Evolutionary conservation across 306 rosid genomes (phyloP).

Genomic region (Clitoria ternatea): DNA sequence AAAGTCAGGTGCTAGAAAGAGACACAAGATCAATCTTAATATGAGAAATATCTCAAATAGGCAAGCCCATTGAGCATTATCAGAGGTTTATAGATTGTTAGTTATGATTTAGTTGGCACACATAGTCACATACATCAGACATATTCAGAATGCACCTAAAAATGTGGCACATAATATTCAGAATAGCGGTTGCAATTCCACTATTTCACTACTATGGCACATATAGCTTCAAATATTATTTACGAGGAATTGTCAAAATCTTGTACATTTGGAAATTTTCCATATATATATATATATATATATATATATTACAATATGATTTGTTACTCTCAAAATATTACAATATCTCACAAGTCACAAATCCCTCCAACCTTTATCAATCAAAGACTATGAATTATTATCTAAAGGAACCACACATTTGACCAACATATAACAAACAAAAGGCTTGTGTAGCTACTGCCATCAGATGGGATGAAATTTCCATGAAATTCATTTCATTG

Average conservation of each 20-base stretch:
- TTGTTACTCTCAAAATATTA: neutral
- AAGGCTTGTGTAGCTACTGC: slow-evolving; percentile 11
- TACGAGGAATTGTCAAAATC: neutral
- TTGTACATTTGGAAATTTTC: neutral
- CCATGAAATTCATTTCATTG: slow-evolving; percentile 34
- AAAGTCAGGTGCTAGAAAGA: neutral
- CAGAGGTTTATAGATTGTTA: neutral
- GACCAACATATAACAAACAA: neutral
- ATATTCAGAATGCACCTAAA: no score
- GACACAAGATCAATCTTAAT: neutral
- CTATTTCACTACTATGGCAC: no score
- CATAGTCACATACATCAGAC: slow-evolving; percentile 2
- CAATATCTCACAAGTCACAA: neutral
- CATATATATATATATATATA: neutral
- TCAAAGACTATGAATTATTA: neutral
- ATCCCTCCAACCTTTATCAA: neutral
- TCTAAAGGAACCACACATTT: neutral
- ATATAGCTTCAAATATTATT: neutral
- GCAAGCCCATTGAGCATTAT: neutral
- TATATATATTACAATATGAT: no score
- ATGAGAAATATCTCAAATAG: neutral
- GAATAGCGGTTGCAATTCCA: no score
- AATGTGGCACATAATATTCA: no score
- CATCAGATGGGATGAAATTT: slow-evolving; percentile 60
- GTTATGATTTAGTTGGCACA: neutral